A percentile compares a stretch with the other conserved stretches of the same genome.
Evolutionary conservation across 441 rosid genomes (phyloP).

Genomic region (Mallotus repandus): DNA sequence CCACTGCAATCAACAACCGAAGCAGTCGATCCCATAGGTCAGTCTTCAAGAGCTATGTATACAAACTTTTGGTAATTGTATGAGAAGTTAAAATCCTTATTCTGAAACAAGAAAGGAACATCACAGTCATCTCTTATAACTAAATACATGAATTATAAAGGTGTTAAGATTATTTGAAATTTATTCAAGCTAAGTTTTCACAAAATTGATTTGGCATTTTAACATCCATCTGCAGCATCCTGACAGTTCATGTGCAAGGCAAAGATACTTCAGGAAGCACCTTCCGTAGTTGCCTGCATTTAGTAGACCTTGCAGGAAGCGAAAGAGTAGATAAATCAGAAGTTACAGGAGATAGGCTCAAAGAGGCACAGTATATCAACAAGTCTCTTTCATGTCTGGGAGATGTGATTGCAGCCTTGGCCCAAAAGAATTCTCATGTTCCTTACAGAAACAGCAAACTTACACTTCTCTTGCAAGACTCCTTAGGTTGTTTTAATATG

Average conservation of each 20-base stretch:
- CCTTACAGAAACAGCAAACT: slow-evolving; percentile 99
- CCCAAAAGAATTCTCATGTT: slow-evolving; percentile 78
- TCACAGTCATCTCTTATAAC: background rate
- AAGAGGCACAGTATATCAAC: slow-evolving; percentile 86
- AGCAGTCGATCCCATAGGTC: slow-evolving; percentile 96
- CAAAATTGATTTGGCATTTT: slow-evolving; percentile 20
- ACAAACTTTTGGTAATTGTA: slow-evolving; percentile 8
- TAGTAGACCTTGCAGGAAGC: slow-evolving; percentile 98
- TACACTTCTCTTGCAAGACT: slow-evolving; percentile 89
- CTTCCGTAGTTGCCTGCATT: slow-evolving; percentile 76
- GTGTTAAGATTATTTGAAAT: background rate
- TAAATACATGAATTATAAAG: background rate
- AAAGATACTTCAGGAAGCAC: slow-evolving; percentile 67
- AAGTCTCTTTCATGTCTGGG: slow-evolving; percentile 92
- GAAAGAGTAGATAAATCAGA: slow-evolving; percentile 92
- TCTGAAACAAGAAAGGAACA: background rate
- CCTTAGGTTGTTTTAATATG: slow-evolving; percentile 55
- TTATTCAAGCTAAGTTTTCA: slow-evolving; percentile 4
- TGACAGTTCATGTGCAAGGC: slow-evolving; percentile 80
- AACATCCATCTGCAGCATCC: slow-evolving; percentile 48
- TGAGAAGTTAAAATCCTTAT: background rate
- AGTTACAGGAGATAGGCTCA: slow-evolving; percentile 88
- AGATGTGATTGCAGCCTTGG: slow-evolving; percentile 88
- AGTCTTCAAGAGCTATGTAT: slow-evolving; percentile 24
- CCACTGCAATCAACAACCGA: slow-evolving; percentile 70